These are phyloP conservation scores for Hysterium pulicare DNA, from an alignment of 2,329 filamentous ascomycete genomes.

Conservation along the genomic window DNA sequence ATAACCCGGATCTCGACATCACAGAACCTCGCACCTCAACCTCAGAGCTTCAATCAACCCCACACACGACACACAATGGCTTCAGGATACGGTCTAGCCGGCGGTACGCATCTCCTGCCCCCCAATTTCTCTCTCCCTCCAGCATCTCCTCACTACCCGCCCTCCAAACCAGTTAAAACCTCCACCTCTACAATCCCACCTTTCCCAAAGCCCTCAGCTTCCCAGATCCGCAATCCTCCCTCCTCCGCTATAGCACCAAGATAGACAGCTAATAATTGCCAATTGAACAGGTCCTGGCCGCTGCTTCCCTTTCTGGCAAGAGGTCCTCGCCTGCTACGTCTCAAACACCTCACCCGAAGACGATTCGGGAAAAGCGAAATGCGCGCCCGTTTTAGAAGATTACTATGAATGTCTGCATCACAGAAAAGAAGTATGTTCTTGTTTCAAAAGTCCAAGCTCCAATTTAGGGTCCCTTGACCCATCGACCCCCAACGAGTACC, in stretches of 20 bases:
- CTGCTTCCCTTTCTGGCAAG: constrained; percentile 99
- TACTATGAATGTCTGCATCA: constrained; percentile 99
- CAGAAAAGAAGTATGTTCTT: constrained; percentile 82
- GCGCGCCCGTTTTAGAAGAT: constrained; percentile 79
- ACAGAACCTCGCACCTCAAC: not conserved
- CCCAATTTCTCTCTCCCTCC: not conserved
- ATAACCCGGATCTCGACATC: not conserved
- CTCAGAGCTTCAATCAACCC: not conserved
- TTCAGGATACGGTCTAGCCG: constrained; percentile 77
- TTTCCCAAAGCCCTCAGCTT: not conserved
- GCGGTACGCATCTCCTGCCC: constrained; percentile 55
- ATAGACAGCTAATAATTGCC: constrained; percentile 1
- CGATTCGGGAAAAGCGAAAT: constrained; percentile 81
- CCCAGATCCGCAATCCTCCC: not conserved
- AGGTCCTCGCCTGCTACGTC: constrained; percentile 96
- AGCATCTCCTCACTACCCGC: constrained; percentile 15
- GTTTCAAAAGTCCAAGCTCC: not conserved
- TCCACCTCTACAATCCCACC: constrained; percentile 2
- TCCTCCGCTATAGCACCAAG: not conserved
- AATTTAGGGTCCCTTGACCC: too few relatives aligned
- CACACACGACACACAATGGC: constrained; percentile 56
- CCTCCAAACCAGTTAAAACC: not conserved
- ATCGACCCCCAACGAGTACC: too few relatives aligned
- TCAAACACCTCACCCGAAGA: constrained; percentile 83
- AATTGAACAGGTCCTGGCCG: constrained; percentile 59